phyloP scores from a whole-genome alignment of 441 rosid species.

The Gossypium schwendimanii region DNA sequence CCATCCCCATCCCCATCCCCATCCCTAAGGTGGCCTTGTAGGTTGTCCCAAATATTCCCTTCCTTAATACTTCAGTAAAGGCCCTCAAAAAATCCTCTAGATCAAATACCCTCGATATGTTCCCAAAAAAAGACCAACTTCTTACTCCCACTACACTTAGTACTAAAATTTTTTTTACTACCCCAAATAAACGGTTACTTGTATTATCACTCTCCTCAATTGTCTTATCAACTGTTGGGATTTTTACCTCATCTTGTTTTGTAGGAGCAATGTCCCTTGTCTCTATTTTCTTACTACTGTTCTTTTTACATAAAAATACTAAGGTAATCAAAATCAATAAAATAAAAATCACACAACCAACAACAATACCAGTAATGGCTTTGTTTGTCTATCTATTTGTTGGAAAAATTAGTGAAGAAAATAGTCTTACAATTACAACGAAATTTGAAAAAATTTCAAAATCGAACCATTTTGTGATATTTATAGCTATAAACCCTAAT shows the following conservation, averaged over 20 bases:
- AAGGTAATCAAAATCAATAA: slow-evolving; percentile 32
- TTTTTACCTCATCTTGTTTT: slow-evolving; percentile 17
- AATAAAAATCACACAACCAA: slow-evolving; percentile 35
- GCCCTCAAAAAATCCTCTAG: slow-evolving; percentile 61
- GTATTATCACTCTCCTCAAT: slow-evolving; percentile 6
- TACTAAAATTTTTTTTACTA: slow-evolving; percentile 12
- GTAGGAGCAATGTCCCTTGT: slow-evolving; percentile 13
- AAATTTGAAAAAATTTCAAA: no score
- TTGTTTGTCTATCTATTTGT: no score
- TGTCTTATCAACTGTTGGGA: slow-evolving; percentile 12
- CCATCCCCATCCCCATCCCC: slow-evolving; percentile 19
- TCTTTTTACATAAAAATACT: slow-evolving; percentile 39
- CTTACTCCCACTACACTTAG: slow-evolving; percentile 26
- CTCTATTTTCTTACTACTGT: slow-evolving; percentile 16
- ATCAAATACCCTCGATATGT: slow-evolving; percentile 34
- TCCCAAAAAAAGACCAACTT: slow-evolving; percentile 44
- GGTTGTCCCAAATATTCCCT: slow-evolving; percentile 58
- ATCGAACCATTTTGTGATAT: no score
- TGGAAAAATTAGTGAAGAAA: no score
- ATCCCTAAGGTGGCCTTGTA: slow-evolving; percentile 55
- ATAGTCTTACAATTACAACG: no score
- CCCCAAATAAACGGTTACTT: neutral
- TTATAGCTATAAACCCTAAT: no score
- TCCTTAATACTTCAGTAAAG: slow-evolving; percentile 69
- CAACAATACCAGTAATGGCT: slow-evolving; percentile 53